These are phyloP conservation scores for Passiflora organensis DNA, from an alignment of 345 rosid genomes.

Conservation along the genomic window DNA sequence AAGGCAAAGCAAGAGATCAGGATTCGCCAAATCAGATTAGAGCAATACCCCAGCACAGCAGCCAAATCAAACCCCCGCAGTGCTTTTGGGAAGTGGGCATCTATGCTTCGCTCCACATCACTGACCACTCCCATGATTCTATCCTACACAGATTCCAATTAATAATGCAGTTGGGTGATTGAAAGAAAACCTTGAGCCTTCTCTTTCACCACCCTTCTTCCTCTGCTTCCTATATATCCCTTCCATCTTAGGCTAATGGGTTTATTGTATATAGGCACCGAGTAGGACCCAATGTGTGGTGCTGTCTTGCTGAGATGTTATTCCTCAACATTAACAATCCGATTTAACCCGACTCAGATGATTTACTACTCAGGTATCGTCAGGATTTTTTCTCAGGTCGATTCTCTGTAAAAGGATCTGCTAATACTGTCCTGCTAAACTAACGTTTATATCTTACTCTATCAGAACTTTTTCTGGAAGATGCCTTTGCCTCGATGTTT, in stretches of 20 bases:
- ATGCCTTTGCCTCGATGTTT: no score
- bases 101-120: conserved; percentile 28
- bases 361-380: no score
- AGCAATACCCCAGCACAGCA: conserved; percentile 9
- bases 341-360: no score
- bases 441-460: no score
- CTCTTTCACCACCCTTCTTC: background rate
- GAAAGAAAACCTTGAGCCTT: background rate
- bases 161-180: background rate
- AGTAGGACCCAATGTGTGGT: background rate
- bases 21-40: conserved; percentile 19
- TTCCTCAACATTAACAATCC: no score
- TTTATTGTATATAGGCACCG: no score
- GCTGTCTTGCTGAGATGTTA: no score
- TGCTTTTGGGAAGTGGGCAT: conserved; percentile 32
- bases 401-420: no score
- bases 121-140: conserved; percentile 13
- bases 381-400: no score
- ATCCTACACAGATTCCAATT: conserved; percentile 28
- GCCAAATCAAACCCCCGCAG: conserved; percentile 19
- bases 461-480: no score
- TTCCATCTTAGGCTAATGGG: no score
- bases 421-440: no score
- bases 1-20: conserved; percentile 6
- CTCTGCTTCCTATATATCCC: background rate